Evolutionary conservation across 1,139 yeast genomes (phyloP).

Genomic region (Nakaseomyces kungkrabaensis): DNA sequence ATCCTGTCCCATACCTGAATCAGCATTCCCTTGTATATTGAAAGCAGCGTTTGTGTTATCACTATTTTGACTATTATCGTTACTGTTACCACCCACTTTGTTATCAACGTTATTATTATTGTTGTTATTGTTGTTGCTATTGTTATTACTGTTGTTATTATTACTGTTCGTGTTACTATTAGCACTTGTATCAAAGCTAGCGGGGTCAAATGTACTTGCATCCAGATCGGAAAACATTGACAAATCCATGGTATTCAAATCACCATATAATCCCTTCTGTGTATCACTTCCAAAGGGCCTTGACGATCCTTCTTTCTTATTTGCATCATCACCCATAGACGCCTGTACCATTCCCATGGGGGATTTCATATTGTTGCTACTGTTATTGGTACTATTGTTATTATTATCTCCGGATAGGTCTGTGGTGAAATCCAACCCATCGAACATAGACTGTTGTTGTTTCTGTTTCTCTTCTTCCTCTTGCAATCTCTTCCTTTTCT

Average conservation of each 20-base stretch:
- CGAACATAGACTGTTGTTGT: slow-evolving; percentile 7
- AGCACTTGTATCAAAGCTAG: slow-evolving; percentile 10
- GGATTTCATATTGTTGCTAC: slow-evolving; percentile 2
- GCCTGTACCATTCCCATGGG: slow-evolving; percentile 2
- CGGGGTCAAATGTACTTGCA: slow-evolving; percentile 17
- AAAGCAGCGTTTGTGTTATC: slow-evolving; percentile 3
- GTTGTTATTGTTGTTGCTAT: slow-evolving; percentile 4
- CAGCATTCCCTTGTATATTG: slow-evolving; percentile 2
- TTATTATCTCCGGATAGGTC: slow-evolving; percentile 6
- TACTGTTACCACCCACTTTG: slow-evolving; percentile 2
- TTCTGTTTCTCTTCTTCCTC: slow-evolving; percentile 10
- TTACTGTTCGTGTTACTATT: slow-evolving; percentile 6
- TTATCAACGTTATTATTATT: slow-evolving; percentile 4
- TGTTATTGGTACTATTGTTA: slow-evolving; percentile 4
- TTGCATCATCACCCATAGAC: not conserved
- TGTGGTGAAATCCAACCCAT: slow-evolving; percentile 17
- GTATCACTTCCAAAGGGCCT: not conserved
- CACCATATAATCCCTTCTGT: slow-evolving; percentile 14
- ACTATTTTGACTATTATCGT: slow-evolving; percentile 5
- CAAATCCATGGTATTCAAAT: slow-evolving; percentile 25
- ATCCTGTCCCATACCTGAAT: not conserved
- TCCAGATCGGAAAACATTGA: slow-evolving; percentile 27
- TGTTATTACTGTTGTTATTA: slow-evolving; percentile 1
- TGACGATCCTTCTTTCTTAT: not conserved
- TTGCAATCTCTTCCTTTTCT: slow-evolving; percentile 8